Base-by-base conservation (phyloP, 1,284 basidiomycete species). In the Schizophyllum amplum region DNA sequence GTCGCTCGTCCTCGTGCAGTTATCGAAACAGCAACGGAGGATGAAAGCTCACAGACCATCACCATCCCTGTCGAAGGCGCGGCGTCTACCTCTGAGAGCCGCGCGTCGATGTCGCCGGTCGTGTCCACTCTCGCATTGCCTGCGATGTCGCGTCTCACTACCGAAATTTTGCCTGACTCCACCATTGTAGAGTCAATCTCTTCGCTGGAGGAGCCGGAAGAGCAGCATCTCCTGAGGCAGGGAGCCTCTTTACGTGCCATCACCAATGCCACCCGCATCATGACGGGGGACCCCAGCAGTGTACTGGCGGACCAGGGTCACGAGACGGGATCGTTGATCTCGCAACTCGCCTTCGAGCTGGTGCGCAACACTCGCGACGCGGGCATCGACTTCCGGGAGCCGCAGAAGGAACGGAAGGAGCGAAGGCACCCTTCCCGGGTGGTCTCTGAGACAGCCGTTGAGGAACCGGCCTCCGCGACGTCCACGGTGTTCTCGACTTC, bases 191-290 rank as follows among this genome's bases (percentile, higher is more conserved):
- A 78, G 33, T 52, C 66, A 20, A 60, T 67, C 0, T 67, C 66
- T 3, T 58, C 64, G 11, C 61, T 62, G 7, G 69, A 73, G 24
- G 71, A 72, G 22, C 61, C 67, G 20, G 64, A 64, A 1, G 62
- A 62, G 4, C 56, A 65, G 24, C 63, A 72, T 53, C 71, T 69
- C 22, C 67, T 68, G 2, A 68, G 69, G 4, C 87, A 88, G 66
- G 85, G 86, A 2, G 67, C 83, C 0, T 78, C 83, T 0, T 65
- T 92, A 5, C 80, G 80, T n/a, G 90, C 90, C 0, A 90, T 92
- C 56, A 79, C 81, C n/a, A 83, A 90, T 57, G 89, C 90, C 0
- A 92, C 87, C n/a, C 83, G 93, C 1, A 87, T 95, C 42, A 90
- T 95, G 84, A 91, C 90, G 0, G 79, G 84, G 1, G 91, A 92